phyloP scores from a whole-genome alignment of 1,139 yeast species.

The Yamadazyma sp. region DNA sequence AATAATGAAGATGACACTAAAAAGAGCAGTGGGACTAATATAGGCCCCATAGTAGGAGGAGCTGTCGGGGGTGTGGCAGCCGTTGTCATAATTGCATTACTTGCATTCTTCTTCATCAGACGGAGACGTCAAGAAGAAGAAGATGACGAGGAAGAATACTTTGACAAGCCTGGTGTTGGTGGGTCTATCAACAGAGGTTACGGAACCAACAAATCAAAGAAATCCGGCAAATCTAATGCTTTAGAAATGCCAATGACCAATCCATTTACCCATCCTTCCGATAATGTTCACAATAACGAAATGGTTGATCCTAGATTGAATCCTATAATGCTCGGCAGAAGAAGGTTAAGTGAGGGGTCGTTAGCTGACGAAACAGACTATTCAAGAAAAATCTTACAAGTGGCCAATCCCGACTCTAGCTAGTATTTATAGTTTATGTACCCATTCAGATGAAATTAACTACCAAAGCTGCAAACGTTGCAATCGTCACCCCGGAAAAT shows the following conservation, averaged over 20 bases:
- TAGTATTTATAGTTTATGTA: constrained; percentile 1
- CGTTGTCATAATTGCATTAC: constrained; percentile 42
- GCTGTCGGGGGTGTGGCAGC: constrained; percentile 65
- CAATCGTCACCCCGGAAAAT: not conserved
- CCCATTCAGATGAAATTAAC: not conserved
- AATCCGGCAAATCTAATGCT: constrained; percentile 23
- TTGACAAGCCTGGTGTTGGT: constrained; percentile 30
- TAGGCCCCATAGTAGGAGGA: constrained; percentile 68
- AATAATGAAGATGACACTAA: constrained; percentile 8
- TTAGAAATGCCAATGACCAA: constrained; percentile 49
- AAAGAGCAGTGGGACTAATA: constrained; percentile 21
- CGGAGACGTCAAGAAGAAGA: constrained; percentile 45
- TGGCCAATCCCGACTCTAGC: constrained; percentile 63
- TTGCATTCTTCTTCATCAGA: constrained; percentile 48
- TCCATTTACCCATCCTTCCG: constrained; percentile 61
- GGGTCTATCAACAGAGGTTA: constrained; percentile 22
- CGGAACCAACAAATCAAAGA: constrained; percentile 28
- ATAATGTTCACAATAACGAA: constrained; percentile 23
- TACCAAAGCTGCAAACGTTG: not conserved
- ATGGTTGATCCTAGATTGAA: constrained; percentile 57
- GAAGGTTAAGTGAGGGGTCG: constrained; percentile 72
- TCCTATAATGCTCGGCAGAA: constrained; percentile 70
- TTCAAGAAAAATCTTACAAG: constrained; percentile 68
- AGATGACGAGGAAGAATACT: constrained; percentile 50
- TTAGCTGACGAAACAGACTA: constrained; percentile 80